A percentile compares a stretch with the other conserved stretches of the same genome.
Evolutionary conservation across 73 alveolate species (phyloP).

Genomic region (Tetrahymena thermophila): DNA sequence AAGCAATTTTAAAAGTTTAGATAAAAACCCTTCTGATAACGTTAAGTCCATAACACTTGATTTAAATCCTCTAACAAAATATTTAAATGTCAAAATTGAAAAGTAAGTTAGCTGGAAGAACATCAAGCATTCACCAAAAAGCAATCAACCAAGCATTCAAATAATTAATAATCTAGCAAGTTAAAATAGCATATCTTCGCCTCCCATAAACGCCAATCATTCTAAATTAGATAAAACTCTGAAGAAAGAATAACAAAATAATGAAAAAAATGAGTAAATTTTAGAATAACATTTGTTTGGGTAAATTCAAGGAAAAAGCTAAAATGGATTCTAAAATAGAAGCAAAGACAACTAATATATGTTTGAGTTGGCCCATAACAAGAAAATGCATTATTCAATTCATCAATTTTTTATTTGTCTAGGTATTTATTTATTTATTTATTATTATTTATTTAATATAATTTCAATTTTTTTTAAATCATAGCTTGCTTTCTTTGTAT

Average conservation of each 20-base stretch:
- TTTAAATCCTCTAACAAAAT: neutral
- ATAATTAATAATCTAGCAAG: neutral
- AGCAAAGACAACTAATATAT: neutral
- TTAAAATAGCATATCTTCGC: neutral
- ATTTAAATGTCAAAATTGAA: neutral
- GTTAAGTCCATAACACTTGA: neutral
- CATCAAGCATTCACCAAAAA: neutral
- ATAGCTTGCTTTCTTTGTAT: neutral
- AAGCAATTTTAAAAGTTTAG: neutral
- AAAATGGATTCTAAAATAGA: neutral
- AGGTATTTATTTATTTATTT: neutral
- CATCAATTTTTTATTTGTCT: neutral
- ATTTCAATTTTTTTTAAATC: neutral
- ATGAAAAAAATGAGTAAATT: neutral
- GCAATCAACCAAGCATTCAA: neutral
- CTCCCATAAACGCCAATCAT: neutral
- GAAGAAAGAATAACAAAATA: neutral
- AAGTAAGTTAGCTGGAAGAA: neutral
- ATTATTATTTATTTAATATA: too few relatives aligned
- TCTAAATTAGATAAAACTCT: neutral
- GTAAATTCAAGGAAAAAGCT: neutral
- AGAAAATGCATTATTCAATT: neutral
- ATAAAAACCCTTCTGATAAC: neutral
- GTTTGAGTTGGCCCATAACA: neutral
- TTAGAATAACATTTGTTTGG: neutral